These are phyloP conservation scores for Jamesozyma jinghongensis DNA, from an alignment of 805 yeast species.

Conservation along the genomic window DNA sequence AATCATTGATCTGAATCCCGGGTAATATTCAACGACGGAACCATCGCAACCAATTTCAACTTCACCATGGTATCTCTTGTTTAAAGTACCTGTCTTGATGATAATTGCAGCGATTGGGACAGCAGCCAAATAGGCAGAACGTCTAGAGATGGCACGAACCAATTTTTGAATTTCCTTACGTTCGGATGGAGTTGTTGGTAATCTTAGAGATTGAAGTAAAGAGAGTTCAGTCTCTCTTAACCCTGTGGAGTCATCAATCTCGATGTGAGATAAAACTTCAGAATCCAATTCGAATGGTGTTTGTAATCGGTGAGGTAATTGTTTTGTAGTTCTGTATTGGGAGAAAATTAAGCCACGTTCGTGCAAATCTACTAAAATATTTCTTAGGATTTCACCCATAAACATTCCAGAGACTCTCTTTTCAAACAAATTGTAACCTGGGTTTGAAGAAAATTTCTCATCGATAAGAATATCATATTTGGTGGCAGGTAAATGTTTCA, in stretches of 20 bases:
- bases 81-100: slow-evolving; percentile 54
- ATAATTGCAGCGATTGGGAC: slow-evolving; percentile 83
- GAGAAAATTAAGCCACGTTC: slow-evolving; percentile 47
- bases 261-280: slow-evolving; percentile 73
- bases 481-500: slow-evolving; percentile 67
- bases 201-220: slow-evolving; percentile 53
- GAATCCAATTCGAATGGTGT: slow-evolving; percentile 74
- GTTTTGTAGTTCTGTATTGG: slow-evolving; percentile 37
- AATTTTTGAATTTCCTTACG: slow-evolving; percentile 63
- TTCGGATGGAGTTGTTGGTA: slow-evolving; percentile 63
- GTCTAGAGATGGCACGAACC: slow-evolving; percentile 72
- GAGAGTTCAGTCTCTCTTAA: slow-evolving; percentile 62
- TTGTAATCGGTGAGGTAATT: slow-evolving; percentile 48
- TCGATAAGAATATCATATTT: slow-evolving; percentile 69
- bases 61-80: slow-evolving; percentile 47
- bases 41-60: slow-evolving; percentile 97
- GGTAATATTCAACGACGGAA: slow-evolving; percentile 86
- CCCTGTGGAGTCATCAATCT: slow-evolving; percentile 71
- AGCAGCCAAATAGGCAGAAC: slow-evolving; percentile 84
- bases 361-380: slow-evolving; percentile 59
- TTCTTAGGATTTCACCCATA: slow-evolving; percentile 80
- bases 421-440: slow-evolving; percentile 85
- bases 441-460: slow-evolving; percentile 58
- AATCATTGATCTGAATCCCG: slow-evolving; percentile 73
- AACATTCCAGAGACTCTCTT: slow-evolving; percentile 89